A percentile compares a stretch with the other conserved stretches of the same genome.
These are phyloP conservation scores for Cyanidioschyzon merolae DNA, from an alignment of 23 red algal genomes.

Conservation along the genomic window DNA sequence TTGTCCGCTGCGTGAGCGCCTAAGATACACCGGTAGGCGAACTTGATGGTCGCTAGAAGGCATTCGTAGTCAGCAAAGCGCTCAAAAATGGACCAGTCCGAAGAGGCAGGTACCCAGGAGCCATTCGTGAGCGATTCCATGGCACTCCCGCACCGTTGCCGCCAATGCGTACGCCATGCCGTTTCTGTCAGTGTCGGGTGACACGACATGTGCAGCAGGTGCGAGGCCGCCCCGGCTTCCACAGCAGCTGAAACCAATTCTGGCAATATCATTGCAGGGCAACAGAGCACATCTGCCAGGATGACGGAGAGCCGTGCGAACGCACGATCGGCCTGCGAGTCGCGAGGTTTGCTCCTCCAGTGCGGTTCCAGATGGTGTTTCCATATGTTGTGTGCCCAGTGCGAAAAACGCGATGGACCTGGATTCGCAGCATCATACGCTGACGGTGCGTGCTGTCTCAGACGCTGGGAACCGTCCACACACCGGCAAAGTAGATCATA, in stretches of 20 bases:
- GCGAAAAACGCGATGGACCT: not conserved
- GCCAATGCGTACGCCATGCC: not conserved
- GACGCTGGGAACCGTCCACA: not conserved
- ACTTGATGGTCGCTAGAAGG: not conserved
- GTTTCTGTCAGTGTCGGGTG: not conserved
- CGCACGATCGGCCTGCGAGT: not conserved
- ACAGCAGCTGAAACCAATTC: not conserved
- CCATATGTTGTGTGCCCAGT: not conserved
- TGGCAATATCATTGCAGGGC: not conserved
- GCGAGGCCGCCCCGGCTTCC: not conserved
- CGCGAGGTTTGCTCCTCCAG: not conserved
- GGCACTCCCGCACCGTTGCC: not conserved
- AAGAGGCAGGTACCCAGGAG: not conserved
- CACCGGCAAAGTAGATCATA: not conserved
- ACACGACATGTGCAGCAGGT: not conserved
- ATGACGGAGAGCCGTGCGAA: not conserved
- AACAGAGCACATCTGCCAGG: not conserved
- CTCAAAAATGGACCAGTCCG: not conserved
- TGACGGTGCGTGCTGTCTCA: not conserved
- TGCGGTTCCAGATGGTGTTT: not conserved
- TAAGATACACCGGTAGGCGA: not conserved
- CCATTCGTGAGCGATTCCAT: not conserved
- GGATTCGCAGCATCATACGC: not conserved
- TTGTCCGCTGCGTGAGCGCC: not conserved
- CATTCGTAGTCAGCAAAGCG: not conserved